Evolutionary conservation across 768 basidiomycete species (phyloP), one percentile per base, ranked within the genome.

Genomic region (Melanogaster broomeanus): DNA sequence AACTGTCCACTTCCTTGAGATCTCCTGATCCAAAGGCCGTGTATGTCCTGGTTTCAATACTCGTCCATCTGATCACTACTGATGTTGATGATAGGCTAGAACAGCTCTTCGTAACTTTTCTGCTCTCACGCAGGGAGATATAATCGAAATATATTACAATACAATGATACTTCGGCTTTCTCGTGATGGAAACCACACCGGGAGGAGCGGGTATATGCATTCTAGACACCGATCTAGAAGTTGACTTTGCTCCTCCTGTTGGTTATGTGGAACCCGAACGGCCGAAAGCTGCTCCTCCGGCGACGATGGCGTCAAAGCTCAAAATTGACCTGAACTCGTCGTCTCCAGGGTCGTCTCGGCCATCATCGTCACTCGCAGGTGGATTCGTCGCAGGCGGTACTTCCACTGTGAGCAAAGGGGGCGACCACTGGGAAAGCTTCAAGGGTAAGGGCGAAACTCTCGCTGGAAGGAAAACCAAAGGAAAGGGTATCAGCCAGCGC

Each of bases 101-200:
- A 71, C 90, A 94, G 91, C 93, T 15, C 76, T 99, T 13, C 86
- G 95, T 41, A 93, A 96, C 68, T 99, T 95, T 70, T 85, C 93
- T 25, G 83, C 84, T 16, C 77, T 99, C 22, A 93, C 95, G 0
- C 91, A 94, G 62, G 94, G 94, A 39, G 97, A 99, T 65, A 96
- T 97, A 55, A 92, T 99, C 66, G 97, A 98, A 72, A 96, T 99
- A 63, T 84, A 78, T n/a, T 98, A 99, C 72, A 98, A 98, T 68
- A 85, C 86, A 1, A 93, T 99, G 62, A 81, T 93, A n/a, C 19
- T 98, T 99, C 66, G 92, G 94, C 45, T 80, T 99, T 41, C 83
- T 98, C 38, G 87, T 99, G 33, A 97, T 98, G 93, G 96, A 98
- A 71, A 83, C 88, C 11, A 80, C 77, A 40, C 93, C 94, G 2